Evolutionary conservation across 495 filamentous ascomycete genomes (phyloP), one percentile per base, ranked within the genome.

Genomic region (Trichoderma asperelloides): DNA sequence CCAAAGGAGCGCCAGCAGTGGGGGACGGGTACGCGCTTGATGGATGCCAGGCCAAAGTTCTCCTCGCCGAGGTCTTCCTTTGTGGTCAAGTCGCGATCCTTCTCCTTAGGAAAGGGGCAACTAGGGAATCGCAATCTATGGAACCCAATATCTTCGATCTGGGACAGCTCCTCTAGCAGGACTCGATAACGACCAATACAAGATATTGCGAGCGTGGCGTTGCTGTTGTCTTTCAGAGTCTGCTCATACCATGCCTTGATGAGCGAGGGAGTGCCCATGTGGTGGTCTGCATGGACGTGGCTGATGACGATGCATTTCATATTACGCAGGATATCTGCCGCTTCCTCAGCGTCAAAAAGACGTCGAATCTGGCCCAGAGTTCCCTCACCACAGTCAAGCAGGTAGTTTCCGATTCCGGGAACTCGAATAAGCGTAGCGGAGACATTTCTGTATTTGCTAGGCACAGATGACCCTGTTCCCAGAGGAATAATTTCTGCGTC

Each of bases 201-300:
- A 15, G 64, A 65, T 30, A 65, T 47, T 3, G 64, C 64, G 40
- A 65, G 64, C 7, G 81, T 82, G 9, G 73, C 66, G 2, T 65
- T 66, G 25, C 28, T 63, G 55, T 23, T 25, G n/a, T 62, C 23
- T 5, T 45, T 41, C 0, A 65, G 23, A 12, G 30, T 70, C 60
- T 74, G 70, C 82, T 84, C 68, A 80, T 87, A 87, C 87, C 91
- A 94, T 21, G 90, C 90, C 74, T 83, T 88, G 71, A 99, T 88
- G 30, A 97, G 78, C 21, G 88, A 83, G 30, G 82, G 82, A 0
- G 87, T 91, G 39, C 95, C 95, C 23, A 98, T 84, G 72, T 99
- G 95, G 76, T 99, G 95, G 78, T 99, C 95, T 33, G 95, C 95
- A 73, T 99, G 95, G 64, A 94, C 77, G 76, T 99, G 95, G 72